These are phyloP conservation scores for Cryomyces minteri DNA, from an alignment of 495 filamentous ascomycete genomes.

Conservation along the genomic window DNA sequence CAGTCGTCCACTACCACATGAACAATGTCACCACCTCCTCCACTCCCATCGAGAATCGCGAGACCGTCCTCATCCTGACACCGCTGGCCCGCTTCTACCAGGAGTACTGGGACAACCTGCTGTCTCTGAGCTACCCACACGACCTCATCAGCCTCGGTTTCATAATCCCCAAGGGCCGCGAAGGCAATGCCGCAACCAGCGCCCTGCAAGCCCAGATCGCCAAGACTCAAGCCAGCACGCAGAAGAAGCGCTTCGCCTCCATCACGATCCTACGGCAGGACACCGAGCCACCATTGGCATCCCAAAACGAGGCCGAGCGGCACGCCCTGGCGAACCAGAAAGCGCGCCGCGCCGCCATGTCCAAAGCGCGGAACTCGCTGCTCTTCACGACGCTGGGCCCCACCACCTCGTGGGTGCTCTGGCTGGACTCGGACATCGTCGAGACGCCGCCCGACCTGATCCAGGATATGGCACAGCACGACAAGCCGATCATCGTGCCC, in stretches of 20 bases:
- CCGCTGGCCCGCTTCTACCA: conserved; percentile 86
- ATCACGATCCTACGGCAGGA: conserved; percentile 91
- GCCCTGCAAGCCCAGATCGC: conserved; percentile 70
- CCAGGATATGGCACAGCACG: conserved; percentile 74
- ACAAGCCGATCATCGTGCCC: conserved; percentile 77
- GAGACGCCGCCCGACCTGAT: conserved; percentile 77
- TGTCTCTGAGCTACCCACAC: conserved; percentile 71
- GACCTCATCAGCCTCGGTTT: conserved; percentile 91
- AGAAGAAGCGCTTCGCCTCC: conserved; percentile 69
- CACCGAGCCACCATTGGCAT: conserved; percentile 63
- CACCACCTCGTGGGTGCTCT: conserved; percentile 88
- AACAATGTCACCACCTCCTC: conserved; percentile 75
- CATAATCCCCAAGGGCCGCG: conserved; percentile 79
- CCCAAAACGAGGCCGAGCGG: conserved; percentile 73
- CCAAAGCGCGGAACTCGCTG: conserved; percentile 77
- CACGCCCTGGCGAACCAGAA: conserved; percentile 87
- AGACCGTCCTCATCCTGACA: conserved; percentile 81
- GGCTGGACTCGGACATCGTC: conserved; percentile 84
- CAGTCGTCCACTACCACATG: conserved; percentile 86
- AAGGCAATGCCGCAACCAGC: conserved; percentile 66
- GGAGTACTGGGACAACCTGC: conserved; percentile 89
- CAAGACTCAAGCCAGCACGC: conserved; percentile 61
- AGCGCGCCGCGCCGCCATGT: conserved; percentile 71
- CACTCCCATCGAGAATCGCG: conserved; percentile 54
- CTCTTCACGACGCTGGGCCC: conserved; percentile 95